These are phyloP conservation scores for Buxus sempervirens DNA, from an alignment of 164 flowering plant species.

Conservation along the genomic window DNA sequence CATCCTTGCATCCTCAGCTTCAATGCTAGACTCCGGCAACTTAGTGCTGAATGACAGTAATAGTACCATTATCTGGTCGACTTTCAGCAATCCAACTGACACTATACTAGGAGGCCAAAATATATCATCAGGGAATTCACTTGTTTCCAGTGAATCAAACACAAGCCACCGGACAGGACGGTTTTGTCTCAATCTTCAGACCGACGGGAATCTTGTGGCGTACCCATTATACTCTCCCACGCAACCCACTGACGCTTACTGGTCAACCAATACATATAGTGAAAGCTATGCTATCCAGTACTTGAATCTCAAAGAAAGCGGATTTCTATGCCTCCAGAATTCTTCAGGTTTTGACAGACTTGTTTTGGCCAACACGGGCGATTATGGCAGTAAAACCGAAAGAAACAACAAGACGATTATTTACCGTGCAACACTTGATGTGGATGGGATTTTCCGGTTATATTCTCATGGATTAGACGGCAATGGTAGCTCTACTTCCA, in stretches of 20 bases:
- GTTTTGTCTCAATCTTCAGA: conserved; percentile 26
- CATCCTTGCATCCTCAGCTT: not conserved
- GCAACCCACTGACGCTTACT: not conserved
- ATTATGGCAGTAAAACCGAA: too few relatives aligned
- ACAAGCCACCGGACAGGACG: conserved; percentile 16
- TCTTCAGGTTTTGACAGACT: not conserved
- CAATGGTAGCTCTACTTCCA: not conserved
- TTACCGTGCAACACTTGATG: conserved; percentile 14
- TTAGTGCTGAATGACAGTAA: conserved; percentile 28
- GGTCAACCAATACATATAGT: not conserved
- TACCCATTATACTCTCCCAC: conserved; percentile 16
- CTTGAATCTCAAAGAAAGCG: not conserved
- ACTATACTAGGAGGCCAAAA: conserved; percentile 18
- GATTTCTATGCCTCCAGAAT: not conserved
- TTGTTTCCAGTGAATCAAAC: conserved; percentile 17
- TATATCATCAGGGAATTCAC: conserved; percentile 4
- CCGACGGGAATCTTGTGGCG: conserved; percentile 29
- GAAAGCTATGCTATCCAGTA: not conserved
- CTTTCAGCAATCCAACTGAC: conserved; percentile 30
- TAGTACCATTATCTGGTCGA: conserved; percentile 26
- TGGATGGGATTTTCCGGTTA: conserved; percentile 19
- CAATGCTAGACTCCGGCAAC: conserved; percentile 22
- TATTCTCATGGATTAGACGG: conserved; percentile 4
- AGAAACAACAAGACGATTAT: not conserved
- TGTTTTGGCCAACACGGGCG: not conserved